Evolutionary conservation across 345 rosid species (phyloP).

Genomic region (Streptanthus diversifolius): DNA sequence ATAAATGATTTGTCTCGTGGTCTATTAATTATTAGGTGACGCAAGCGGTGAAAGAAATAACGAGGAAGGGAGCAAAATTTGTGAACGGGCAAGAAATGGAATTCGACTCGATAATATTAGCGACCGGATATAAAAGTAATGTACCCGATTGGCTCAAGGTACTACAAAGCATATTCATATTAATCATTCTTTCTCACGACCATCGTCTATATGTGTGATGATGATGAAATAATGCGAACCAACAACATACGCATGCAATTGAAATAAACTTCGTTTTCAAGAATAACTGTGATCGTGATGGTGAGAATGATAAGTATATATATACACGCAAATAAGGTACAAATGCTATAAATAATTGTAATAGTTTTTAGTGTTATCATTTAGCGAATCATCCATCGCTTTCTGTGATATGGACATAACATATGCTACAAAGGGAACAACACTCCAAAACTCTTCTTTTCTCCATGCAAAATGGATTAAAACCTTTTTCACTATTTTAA

Average conservation of each 20-base stretch:
- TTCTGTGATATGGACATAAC: conserved; percentile 26
- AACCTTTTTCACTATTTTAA: conserved; percentile 3
- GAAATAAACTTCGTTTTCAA: conserved; percentile 20
- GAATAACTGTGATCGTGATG: conserved; percentile 32
- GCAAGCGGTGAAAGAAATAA: conserved; percentile 69
- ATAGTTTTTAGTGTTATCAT: conserved; percentile 19
- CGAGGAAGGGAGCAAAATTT: conserved; percentile 61
- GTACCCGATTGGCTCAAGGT: conserved; percentile 98
- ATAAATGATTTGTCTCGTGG: neutral
- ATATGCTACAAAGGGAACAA: conserved; percentile 29
- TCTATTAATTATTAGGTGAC: conserved; percentile 48
- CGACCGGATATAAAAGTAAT: conserved; percentile 89
- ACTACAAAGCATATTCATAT: neutral
- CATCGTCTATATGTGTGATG: neutral
- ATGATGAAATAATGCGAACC: conserved; percentile 23
- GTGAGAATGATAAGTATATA: conserved; percentile 13
- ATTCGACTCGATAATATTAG: conserved; percentile 76
- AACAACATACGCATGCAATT: conserved; percentile 9
- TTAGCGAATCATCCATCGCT: conserved; percentile 33
- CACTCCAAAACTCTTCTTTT: conserved; percentile 34
- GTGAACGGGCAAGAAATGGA: conserved; percentile 63
- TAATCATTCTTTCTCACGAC: neutral
- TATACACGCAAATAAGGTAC: neutral
- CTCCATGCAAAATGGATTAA: conserved; percentile 40
- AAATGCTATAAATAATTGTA: neutral